A percentile compares a stretch with the other conserved stretches of the same genome.
These are phyloP conservation scores for Panicum miliaceum DNA, from an alignment of 176 grass and related monocot genomes.

Conservation along the genomic window DNA sequence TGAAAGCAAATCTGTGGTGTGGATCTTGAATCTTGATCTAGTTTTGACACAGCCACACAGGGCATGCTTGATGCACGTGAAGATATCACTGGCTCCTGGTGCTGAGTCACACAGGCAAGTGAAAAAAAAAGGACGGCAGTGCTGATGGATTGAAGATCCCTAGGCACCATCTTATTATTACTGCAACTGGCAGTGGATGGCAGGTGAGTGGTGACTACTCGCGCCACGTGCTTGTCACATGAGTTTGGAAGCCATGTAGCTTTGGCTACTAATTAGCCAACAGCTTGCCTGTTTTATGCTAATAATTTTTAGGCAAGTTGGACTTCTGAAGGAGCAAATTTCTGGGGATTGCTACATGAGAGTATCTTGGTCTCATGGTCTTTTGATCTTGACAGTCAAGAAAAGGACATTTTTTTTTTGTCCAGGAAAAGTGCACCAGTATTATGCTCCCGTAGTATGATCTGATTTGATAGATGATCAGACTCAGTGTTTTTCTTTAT, in stretches of 20 bases:
- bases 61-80: conserved; percentile 54
- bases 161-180: conserved; percentile 44
- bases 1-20: conserved; percentile 36
- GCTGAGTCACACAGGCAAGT: conserved; percentile 38
- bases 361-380: conserved; percentile 57
- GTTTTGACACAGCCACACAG: conserved; percentile 46
- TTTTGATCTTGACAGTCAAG: conserved; percentile 33
- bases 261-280: conserved; percentile 45
- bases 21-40: conserved; percentile 59
- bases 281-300: conserved; percentile 18
- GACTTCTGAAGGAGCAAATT: background rate
- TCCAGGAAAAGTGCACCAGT: background rate
- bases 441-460: background rate
- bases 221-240: conserved; percentile 56
- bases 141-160: conserved; percentile 56
- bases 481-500: background rate
- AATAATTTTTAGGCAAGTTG: conserved; percentile 34
- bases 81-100: conserved; percentile 22
- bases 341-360: conserved; percentile 39
- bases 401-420: background rate
- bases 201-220: conserved; percentile 36
- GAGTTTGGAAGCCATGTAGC: conserved; percentile 18
- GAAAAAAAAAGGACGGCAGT: conserved; percentile 30
- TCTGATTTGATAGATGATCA: background rate
- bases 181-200: conserved; percentile 8